Conservation (phyloP, 2,329 filamentous ascomycete genomes). For the Penicillium sp. region DNA sequence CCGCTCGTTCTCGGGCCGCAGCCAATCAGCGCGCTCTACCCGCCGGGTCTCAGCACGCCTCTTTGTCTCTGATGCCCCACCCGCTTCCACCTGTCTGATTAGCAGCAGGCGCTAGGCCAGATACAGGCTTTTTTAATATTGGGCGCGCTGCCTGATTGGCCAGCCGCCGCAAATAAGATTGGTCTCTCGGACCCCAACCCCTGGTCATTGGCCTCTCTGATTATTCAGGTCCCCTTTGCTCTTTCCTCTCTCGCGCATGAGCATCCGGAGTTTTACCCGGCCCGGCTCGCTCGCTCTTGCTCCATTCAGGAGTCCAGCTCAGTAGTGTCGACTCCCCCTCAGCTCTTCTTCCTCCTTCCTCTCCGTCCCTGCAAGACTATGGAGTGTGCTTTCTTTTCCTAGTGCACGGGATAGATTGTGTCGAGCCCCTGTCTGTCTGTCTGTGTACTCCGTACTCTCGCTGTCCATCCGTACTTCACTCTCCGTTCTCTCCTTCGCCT, state of each 20-base stretch:
- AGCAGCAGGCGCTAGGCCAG: neutral
- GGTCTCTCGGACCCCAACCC: neutral
- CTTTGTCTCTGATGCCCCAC: neutral
- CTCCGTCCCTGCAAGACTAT: slow-evolving; percentile 35
- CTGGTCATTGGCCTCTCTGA: slow-evolving; percentile 1
- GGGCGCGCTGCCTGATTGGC: neutral
- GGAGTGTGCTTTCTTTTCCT: slow-evolving; percentile 4
- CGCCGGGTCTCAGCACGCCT: neutral
- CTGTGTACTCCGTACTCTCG: slow-evolving; percentile 31
- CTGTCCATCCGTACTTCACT: slow-evolving; percentile 39
- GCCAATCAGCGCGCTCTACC: neutral
- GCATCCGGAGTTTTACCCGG: neutral
- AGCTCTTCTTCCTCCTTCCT: slow-evolving; percentile 52
- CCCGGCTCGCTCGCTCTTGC: slow-evolving; percentile 10
- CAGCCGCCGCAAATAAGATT: neutral
- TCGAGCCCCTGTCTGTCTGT: slow-evolving; percentile 7
- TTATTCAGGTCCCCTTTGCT: slow-evolving; percentile 16
- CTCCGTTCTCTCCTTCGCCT: slow-evolving; percentile 51
- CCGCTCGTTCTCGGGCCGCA: neutral
- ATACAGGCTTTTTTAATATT: neutral
- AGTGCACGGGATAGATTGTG: slow-evolving; percentile 29
- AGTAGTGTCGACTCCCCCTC: slow-evolving; percentile 37
- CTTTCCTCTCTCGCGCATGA: slow-evolving; percentile 10
- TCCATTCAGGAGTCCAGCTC: too few relatives aligned
- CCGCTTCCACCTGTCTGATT: neutral